Percentiles rank a stretch among this genome's conserved stretches.
These are phyloP conservation scores for Cercospora zeae-maydis DNA, from an alignment of 2,329 filamentous ascomycete genomes.

Conservation along the genomic window DNA sequence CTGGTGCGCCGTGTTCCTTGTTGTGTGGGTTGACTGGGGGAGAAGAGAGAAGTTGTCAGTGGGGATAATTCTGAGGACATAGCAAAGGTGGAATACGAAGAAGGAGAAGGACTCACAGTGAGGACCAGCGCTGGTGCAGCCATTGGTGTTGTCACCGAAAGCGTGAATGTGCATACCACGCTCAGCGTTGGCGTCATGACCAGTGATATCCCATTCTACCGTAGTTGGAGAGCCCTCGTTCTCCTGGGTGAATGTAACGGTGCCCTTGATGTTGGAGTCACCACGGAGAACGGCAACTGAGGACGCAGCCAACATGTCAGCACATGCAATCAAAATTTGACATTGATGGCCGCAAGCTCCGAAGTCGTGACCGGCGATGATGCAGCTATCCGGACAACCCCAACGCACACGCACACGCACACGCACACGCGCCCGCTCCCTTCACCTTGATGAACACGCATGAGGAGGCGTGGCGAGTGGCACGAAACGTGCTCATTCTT, in stretches of 20 bases:
- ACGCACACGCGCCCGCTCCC: neutral
- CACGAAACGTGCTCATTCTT: constrained; percentile 36
- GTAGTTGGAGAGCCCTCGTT: constrained; percentile 77
- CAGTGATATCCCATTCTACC: constrained; percentile 86
- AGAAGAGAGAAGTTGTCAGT: constrained; percentile 5
- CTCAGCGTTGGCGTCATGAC: constrained; percentile 91
- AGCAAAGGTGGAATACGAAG: neutral
- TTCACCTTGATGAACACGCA: constrained; percentile 26
- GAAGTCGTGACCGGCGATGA: neutral
- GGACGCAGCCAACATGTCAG: constrained; percentile 20
- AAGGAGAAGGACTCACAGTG: constrained; percentile 66
- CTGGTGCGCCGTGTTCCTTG: constrained; percentile 87
- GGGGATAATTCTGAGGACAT: neutral
- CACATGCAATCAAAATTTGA: neutral
- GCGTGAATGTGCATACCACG: constrained; percentile 98
- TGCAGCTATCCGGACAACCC: neutral
- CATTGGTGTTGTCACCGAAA: constrained; percentile 99
- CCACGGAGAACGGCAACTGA: constrained; percentile 93
- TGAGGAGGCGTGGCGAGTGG: constrained; percentile 10
- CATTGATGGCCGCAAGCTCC: neutral
- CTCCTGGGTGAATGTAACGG: constrained; percentile 90
- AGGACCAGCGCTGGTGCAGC: constrained; percentile 95
- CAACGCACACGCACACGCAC: neutral
- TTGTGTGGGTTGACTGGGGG: constrained; percentile 85
- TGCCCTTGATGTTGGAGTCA: constrained; percentile 92